These are phyloP conservation scores for Cicer yamashitae DNA, from an alignment of 306 rosid species.

Conservation along the genomic window DNA sequence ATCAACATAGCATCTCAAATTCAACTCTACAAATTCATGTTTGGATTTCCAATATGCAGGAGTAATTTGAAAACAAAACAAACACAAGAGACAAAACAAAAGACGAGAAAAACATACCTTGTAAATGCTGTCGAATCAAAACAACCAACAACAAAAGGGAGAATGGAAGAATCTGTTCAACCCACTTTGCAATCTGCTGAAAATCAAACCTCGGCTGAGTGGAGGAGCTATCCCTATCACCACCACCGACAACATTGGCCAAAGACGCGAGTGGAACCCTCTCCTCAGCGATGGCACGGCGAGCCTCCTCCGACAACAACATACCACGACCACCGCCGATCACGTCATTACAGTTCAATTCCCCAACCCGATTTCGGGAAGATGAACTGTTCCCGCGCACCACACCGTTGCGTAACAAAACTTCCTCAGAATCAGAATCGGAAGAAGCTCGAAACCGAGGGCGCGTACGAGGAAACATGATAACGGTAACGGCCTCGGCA, in stretches of 20 bases:
- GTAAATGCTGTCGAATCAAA: slow-evolving; percentile 89
- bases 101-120: slow-evolving; percentile 56
- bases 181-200: slow-evolving; percentile 76
- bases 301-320: slow-evolving; percentile 37
- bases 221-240: slow-evolving; percentile 20
- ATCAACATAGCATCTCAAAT: not conserved
- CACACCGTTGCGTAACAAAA: slow-evolving; percentile 66
- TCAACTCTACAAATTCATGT: slow-evolving; percentile 14
- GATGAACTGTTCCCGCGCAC: slow-evolving; percentile 49
- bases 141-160: slow-evolving; percentile 72
- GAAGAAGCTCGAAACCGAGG: slow-evolving; percentile 38
- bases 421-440: slow-evolving; percentile 51
- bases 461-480: slow-evolving; percentile 47
- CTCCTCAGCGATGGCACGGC: slow-evolving; percentile 46
- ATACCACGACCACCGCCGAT: slow-evolving; percentile 34
- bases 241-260: slow-evolving; percentile 35
- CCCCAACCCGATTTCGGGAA: slow-evolving; percentile 43
- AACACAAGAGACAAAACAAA: not conserved
- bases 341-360: slow-evolving; percentile 45
- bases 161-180: slow-evolving; percentile 89
- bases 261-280: slow-evolving; percentile 58
- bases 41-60: slow-evolving; percentile 1
- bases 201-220: slow-evolving; percentile 58
- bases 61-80: slow-evolving; percentile 8
- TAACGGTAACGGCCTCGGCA: slow-evolving; percentile 38